Evolutionary conservation across 768 basidiomycete genomes (phyloP).

Genomic region (Dioszegia crocea): DNA sequence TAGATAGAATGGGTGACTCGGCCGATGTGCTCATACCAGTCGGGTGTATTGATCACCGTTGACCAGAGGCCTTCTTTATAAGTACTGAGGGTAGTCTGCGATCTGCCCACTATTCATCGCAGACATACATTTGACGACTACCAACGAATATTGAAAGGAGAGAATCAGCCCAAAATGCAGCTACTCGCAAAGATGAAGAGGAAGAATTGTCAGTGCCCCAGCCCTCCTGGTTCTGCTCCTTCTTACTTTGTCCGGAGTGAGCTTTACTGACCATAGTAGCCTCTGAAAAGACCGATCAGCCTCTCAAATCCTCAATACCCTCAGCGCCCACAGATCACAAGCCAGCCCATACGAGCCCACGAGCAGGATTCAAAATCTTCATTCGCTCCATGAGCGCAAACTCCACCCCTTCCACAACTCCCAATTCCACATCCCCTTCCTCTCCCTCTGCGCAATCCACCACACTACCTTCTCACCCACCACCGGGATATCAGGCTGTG

Average conservation of each 20-base stretch:
- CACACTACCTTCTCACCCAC: neutral
- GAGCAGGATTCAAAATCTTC: neutral
- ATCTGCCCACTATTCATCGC: too few species aligned
- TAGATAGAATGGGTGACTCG: neutral
- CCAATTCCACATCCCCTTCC: neutral
- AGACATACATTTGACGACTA: too few species aligned
- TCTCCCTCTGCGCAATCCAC: neutral
- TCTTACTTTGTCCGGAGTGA: neutral
- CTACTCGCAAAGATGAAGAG: slow-evolving; percentile 1
- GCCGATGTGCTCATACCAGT: neutral
- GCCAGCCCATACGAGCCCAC: neutral
- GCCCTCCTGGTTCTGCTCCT: neutral
- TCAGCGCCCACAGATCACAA: neutral
- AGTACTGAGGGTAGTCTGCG: too few species aligned
- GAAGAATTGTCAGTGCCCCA: slow-evolving; percentile 1
- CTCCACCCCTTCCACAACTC: neutral
- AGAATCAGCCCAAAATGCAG: too few species aligned
- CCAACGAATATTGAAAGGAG: too few species aligned
- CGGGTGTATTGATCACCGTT: too few species aligned
- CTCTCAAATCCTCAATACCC: neutral
- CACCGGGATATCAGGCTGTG: neutral
- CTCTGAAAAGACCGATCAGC: neutral
- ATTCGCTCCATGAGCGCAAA: neutral
- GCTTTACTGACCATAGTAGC: neutral
- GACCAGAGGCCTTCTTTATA: too few species aligned